Base-by-base conservation (phyloP, 2,329 filamentous ascomycete species). In the Emydomyces testavorans region DNA sequence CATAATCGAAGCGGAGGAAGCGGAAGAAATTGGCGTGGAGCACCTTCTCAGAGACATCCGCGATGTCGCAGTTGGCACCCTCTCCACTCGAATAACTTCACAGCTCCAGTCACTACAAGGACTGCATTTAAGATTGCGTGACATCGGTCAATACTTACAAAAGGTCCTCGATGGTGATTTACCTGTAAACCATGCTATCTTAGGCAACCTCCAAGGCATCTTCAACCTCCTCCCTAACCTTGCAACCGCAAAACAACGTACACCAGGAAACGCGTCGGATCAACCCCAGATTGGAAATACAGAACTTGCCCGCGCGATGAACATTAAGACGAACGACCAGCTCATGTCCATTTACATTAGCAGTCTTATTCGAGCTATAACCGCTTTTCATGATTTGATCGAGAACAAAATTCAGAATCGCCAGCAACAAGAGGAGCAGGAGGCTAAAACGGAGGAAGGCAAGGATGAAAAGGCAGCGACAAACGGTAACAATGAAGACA, bases 381-480 rank as follows among this genome's bases (percentile, higher is more conserved):
- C 92, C 10, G 92, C 92, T 6, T 98, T 96, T 82, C 92, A 98
- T 67, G 92, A 98, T 65, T 72, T 98, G 57, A 98, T 98, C 57
- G 92, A 98, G 74, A 98, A 98, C 75, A 98, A 98, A 78, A 95
- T 96, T 57, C 90, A 96, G 73, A 98, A 98, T 71, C 79, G 90
- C 65, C 89, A 96, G 70, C 86, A 93, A 66, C 85, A 93, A 62
- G 92, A 96, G 63, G 92, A 98, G 62, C 90, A 90, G 71, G 90
- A 96, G 58, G 77, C 74, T 38, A 79, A 83, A 60, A 86, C 86
- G 71, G 86, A 80, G 51, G 79, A 79, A 42, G 75, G 74, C 54
- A 74, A 76, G 57, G 72, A 77, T 37, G 67, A 65, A 28, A 75
- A 78, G 55, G 62, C 65, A 42, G 55, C 63, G 50, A 59, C 44